These are phyloP conservation scores for Fusarium sp. DNA, from an alignment of 2,329 filamentous ascomycete species.

Conservation along the genomic window DNA sequence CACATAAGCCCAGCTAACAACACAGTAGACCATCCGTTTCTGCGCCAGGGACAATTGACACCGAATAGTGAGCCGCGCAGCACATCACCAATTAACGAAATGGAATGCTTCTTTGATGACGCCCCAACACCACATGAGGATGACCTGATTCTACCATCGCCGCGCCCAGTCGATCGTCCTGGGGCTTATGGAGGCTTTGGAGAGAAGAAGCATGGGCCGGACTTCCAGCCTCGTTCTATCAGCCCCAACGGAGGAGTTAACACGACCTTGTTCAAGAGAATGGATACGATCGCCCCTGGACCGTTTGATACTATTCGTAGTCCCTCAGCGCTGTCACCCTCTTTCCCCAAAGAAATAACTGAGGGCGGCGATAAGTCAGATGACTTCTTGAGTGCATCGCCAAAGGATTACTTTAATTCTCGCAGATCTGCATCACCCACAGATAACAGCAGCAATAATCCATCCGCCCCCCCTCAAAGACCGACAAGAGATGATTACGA, in stretches of 20 bases:
- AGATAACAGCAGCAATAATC: constrained; percentile 37
- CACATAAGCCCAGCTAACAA: constrained; percentile 40
- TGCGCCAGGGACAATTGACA: constrained; percentile 67
- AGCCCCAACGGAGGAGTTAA: constrained; percentile 36
- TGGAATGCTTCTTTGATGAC: constrained; percentile 55
- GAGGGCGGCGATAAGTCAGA: constrained; percentile 27
- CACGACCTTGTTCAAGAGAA: constrained; percentile 63
- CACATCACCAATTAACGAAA: constrained; percentile 64
- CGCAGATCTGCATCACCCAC: constrained; percentile 21
- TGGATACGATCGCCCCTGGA: constrained; percentile 72
- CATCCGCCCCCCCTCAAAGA: constrained; percentile 49
- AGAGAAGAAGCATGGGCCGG: constrained; percentile 44
- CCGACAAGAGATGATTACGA: constrained; percentile 65
- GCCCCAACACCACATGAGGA: constrained; percentile 56
- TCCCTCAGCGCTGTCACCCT: constrained; percentile 46
- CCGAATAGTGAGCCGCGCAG: constrained; percentile 70
- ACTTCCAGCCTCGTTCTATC: constrained; percentile 35
- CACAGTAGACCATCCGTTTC: constrained; percentile 61
- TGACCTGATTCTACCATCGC: constrained; percentile 49
- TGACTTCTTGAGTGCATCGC: constrained; percentile 33
- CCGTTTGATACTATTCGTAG: constrained; percentile 66
- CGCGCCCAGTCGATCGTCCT: constrained; percentile 52
- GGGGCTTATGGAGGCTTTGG: constrained; percentile 61
- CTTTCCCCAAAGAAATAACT: constrained; percentile 41
- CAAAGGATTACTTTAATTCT: constrained; percentile 19